Evolutionary conservation across 2,329 filamentous ascomycete genomes (phyloP), one percentile per base, ranked within the genome.

Genomic region (Fusarium concolor): DNA sequence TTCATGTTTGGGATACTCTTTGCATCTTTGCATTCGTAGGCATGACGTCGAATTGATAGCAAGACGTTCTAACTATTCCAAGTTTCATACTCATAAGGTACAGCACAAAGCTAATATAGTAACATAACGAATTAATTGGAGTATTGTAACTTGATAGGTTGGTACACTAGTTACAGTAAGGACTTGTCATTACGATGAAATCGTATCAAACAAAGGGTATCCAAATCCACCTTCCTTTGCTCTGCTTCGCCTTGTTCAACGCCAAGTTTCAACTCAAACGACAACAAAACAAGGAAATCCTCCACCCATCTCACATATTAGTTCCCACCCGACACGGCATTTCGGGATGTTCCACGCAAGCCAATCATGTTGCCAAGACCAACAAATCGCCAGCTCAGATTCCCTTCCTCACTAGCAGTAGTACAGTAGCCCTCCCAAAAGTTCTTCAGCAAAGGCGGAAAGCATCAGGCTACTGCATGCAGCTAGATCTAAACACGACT

Each of bases 401-500:
- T 9, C n/a, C 39, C n/a, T 51, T 7, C 24, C 47, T 51, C 24
- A 29, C n/a, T 20, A 29, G 47, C 17, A 42, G 46, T 37, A 18
- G n/a, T 41, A 42, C 22, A 26, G 28, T 14, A 31, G 28, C 42
- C 31, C 41, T 53, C 38, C 29, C 31, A 42, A 53, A 59, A 42
- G 45, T 46, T 65, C 60, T 59, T 65, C 59, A 64, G 51, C 39
- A 18, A 28, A 45, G 18, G 28, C 38, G 42, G 26, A 33, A 60
- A 44, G 47, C 42, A 31, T 62, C 38, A 61, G 33, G 20, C 47
- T 42, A 18, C 14, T 38, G 31, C 28, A n/a, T 15, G 15, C 44
- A 24, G 18, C 35, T 44, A 24, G 26, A 24, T 26, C 76, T 78
- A 85, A 73, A 83, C 80, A 49, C 75, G 78, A 63, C 79, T 80